Evolutionary conservation across 441 rosid species (phyloP).

Genomic region (Brassica hybrid): DNA sequence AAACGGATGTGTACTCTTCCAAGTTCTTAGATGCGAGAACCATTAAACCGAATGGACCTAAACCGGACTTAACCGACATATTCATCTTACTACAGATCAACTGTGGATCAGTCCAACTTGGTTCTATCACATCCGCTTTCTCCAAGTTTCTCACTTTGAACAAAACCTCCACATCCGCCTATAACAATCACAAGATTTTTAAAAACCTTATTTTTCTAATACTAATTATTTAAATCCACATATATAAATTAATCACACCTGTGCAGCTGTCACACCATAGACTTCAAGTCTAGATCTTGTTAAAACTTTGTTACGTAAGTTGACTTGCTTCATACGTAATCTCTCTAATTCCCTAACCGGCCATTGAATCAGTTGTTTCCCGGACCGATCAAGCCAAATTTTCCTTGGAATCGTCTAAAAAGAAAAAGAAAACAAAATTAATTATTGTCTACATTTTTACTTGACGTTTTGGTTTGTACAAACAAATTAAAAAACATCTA

Average conservation of each 20-base stretch:
- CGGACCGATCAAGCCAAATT: conserved; percentile 57
- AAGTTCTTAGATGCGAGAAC: no score
- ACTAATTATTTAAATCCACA: not conserved
- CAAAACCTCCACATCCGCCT: conserved; percentile 60
- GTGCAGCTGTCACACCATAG: conserved; percentile 32
- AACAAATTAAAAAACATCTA: no score
- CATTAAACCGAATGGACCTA: no score
- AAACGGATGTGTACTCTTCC: conserved; percentile 69
- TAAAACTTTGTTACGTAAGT: conserved; percentile 40
- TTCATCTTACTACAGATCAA: no score
- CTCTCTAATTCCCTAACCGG: conserved; percentile 64
- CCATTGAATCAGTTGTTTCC: conserved; percentile 72
- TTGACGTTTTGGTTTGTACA: no score
- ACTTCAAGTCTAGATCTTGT: conserved; percentile 6
- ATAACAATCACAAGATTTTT: conserved; percentile 1
- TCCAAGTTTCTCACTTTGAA: conserved; percentile 51
- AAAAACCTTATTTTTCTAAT: not conserved
- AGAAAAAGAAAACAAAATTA: not conserved
- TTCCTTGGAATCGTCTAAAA: conserved; percentile 66
- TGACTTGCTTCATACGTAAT: conserved; percentile 47
- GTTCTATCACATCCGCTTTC: no score
- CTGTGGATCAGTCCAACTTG: no score
- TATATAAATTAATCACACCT: conserved; percentile 44
- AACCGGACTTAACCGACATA: no score
- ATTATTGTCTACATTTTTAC: no score